phyloP scores from a whole-genome alignment of 139 green algal genomes.

The Pseudopediastrum boryanum region DNA sequence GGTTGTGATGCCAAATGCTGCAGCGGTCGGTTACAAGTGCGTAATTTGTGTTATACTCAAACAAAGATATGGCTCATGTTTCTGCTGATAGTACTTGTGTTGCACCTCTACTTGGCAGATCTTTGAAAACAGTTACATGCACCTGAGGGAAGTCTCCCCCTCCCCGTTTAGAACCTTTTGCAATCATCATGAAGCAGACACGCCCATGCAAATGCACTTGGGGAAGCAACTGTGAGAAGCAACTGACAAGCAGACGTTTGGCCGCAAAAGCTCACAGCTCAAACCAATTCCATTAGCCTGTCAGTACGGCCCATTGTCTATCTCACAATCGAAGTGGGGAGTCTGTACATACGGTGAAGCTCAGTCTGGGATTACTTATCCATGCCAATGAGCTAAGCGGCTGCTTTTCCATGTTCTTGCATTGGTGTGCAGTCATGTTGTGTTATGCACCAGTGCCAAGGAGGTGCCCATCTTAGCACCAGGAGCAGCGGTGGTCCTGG shows the following conservation, averaged over 20 bases:
- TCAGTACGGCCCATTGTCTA: too few species aligned
- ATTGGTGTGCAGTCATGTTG: neutral
- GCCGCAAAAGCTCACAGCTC: too few species aligned
- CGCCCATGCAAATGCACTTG: too few species aligned
- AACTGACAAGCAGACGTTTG: too few species aligned
- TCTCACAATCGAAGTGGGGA: too few species aligned
- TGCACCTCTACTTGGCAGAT: neutral
- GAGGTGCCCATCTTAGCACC: neutral
- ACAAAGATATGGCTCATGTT: neutral
- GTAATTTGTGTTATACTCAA: neutral
- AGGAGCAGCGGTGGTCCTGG: conserved; percentile 86
- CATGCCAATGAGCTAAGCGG: too few species aligned
- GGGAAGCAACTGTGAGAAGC: too few species aligned
- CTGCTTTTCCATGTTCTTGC: neutral
- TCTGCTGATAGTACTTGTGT: neutral
- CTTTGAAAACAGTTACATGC: neutral
- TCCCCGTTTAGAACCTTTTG: too few species aligned
- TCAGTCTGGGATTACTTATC: too few species aligned
- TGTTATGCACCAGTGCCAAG: neutral
- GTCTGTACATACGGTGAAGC: too few species aligned
- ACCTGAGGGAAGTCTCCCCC: neutral
- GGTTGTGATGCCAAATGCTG: conserved; percentile 4
- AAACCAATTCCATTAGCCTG: too few species aligned
- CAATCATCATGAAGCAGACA: too few species aligned
- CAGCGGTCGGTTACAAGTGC: neutral